Evolutionary conservation across 257 asterid species (phyloP), one percentile per base, ranked within the genome.

Genomic region (Plantago elongata): DNA sequence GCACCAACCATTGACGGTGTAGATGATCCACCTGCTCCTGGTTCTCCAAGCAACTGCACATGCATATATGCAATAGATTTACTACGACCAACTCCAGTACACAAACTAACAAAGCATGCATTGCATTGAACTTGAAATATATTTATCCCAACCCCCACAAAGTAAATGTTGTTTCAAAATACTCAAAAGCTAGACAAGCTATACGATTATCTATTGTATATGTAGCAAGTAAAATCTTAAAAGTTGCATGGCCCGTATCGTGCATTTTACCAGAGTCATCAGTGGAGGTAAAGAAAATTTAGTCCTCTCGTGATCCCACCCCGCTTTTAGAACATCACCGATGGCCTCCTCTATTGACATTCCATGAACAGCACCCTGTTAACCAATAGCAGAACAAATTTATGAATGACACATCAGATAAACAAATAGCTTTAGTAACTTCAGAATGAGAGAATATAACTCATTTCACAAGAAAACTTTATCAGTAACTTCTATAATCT

Each of bases 1-100:
- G 99, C 95, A 61, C 99, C 97, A 65, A 93, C 97, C 99, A 93
- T 82, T 34, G 99, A 93, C 4, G 95, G 94, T 1, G 99, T 93
- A 47, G 97, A 93, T 69, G 99, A 93, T 72, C 99, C 99, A 64
- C 99, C 99, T 54, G 76, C 60, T 79, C 99, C 99, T 40, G 96
- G 99, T 78, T 93, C 99, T 77, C 99, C 99, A 63, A 93, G 89
- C 74, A 87, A 66, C 99, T 93, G 81, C 83, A 81, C 44, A 27
- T 59, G 59, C 40, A 22, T 60, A 58, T 45, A 60, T 61, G 54
- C 60, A 70, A 30, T 54, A 57, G 11, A 40, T 62, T 62, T 70
- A 63, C 63, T 55, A 27, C 46, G 34, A 54, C 68, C 63, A 69
- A 68, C 69, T 60, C 22, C 14, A 67, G 54, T 64, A 71, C n/a